phyloP scores from a whole-genome alignment of 1,284 basidiomycete genomes.

The Melampsora larici-populina region DNA sequence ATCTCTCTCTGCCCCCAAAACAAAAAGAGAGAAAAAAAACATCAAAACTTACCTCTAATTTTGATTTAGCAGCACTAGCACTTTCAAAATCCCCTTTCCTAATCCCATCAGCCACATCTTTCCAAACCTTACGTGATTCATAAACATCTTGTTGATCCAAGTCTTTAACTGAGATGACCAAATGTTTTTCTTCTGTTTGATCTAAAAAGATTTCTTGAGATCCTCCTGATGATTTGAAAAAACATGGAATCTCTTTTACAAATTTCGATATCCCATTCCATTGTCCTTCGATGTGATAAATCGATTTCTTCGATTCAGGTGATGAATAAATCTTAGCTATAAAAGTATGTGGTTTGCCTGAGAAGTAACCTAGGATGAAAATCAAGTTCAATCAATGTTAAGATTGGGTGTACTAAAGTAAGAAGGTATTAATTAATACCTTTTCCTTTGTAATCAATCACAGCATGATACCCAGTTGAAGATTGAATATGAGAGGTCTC shows the following conservation, averaged over 20 bases:
- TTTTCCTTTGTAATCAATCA: conserved; percentile 58
- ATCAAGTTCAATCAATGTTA: too few relatives aligned
- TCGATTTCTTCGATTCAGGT: conserved; percentile 54
- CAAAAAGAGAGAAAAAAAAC: neutral
- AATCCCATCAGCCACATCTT: conserved; percentile 83
- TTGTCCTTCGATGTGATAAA: conserved; percentile 73
- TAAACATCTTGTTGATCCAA: conserved; percentile 70
- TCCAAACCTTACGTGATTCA: conserved; percentile 85
- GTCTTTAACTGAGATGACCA: conserved; percentile 64
- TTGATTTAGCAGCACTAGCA: conserved; percentile 83
- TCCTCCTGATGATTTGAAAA: conserved; percentile 43
- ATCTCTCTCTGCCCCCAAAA: too few relatives aligned
- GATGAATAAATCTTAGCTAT: conserved; percentile 69
- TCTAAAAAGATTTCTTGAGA: conserved; percentile 59
- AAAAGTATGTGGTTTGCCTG: conserved; percentile 87
- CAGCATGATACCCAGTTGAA: conserved; percentile 68
- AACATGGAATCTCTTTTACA: conserved; percentile 47
- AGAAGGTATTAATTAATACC: too few relatives aligned
- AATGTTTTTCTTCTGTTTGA: conserved; percentile 61
- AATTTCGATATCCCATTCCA: conserved; percentile 73
- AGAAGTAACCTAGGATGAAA: conserved; percentile 66
- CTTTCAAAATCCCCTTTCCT: conserved; percentile 82
- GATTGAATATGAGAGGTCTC: conserved; percentile 80
- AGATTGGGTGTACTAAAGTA: too few relatives aligned
- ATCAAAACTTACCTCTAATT: conserved; percentile 72